Percentiles rank a stretch among this genome's conserved stretches.
These are phyloP conservation scores for Zygnema cylindricum DNA, from an alignment of 139 green algal genomes.

Conservation along the genomic window DNA sequence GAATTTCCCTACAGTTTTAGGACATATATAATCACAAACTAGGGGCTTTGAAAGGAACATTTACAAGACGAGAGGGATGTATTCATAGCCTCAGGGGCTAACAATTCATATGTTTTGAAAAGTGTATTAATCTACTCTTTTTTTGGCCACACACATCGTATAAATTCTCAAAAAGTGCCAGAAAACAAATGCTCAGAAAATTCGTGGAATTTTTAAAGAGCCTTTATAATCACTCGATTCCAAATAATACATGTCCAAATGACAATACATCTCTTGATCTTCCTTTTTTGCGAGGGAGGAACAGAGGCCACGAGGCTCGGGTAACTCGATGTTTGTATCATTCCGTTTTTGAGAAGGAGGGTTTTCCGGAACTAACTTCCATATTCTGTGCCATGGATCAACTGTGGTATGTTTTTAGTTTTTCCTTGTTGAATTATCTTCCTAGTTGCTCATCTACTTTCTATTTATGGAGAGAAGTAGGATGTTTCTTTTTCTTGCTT, in stretches of 20 bases:
- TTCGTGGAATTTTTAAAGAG: background rate
- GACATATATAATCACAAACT: too few species aligned
- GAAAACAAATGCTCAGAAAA: background rate
- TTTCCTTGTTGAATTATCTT: background rate
- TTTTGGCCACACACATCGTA: background rate
- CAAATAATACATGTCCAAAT: background rate
- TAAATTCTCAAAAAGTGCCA: background rate
- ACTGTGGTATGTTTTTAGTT: background rate
- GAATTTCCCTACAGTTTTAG: too few species aligned
- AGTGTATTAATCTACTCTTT: too few species aligned
- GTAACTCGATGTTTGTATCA: slow-evolving; percentile 9
- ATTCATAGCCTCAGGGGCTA: too few species aligned
- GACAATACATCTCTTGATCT: too few species aligned
- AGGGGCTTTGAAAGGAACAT: too few species aligned
- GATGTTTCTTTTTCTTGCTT: too few species aligned
- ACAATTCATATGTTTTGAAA: too few species aligned
- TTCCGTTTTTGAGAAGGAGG: slow-evolving; percentile 8
- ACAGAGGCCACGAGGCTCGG: background rate
- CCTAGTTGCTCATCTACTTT: background rate
- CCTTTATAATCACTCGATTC: background rate
- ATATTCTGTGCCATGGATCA: slow-evolving; percentile 4
- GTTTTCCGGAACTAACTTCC: background rate
- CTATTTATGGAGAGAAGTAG: background rate
- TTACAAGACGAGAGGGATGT: too few species aligned
- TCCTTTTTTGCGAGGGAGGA: background rate